Evolutionary conservation across 139 green algal species (phyloP), one percentile per base, ranked within the genome.

Genomic region (Chlamydomonas incerta): DNA sequence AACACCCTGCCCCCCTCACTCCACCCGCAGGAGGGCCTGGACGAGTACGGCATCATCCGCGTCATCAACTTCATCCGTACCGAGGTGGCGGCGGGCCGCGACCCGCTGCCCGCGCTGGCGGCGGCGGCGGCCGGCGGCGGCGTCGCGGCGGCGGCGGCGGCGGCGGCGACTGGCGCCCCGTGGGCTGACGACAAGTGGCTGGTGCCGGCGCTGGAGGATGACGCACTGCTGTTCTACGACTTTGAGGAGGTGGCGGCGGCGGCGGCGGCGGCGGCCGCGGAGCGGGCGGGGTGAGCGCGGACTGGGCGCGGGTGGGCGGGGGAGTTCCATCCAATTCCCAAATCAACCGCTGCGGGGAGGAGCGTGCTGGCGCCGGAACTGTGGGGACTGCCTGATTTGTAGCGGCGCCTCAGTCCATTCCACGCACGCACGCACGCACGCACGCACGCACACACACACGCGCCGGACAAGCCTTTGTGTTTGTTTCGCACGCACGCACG

Each of bases 51-150:
- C 63, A 91, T 93, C 11, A 94, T 99, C 58, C 89, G 87, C 3
- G 82, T 93, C 74, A 95, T 99, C 79, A 99, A 98, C 91, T 99
- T 86, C 82, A 93, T 97, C 18, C 87, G 96, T 0, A 33, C 58
- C 0, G 69, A 93, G 35, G 92, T 96, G 52, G 72, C 79, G 0
- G 89, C 83, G 9, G 93, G 93, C 0, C 69, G 73, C 2, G 91
- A 96, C 83, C 92, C 93, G 11, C 88, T 85, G 17, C 67, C 87
- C 1, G 69, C 69, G 0, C 71, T 97, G 28, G 75, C 71, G 0
- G 62, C 87, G 8, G 83, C 87, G 1, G 41, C 34, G 23, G n/a
- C 8, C 8, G 29, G 35, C 17, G 33, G 34, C n/a, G n/a, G n/a
- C n/a, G n/a, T n/a, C n/a, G 66, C n/a, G 18, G 47, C 50, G 57